Evolutionary conservation across 352 stramenopile genomes (phyloP).

Genomic region (Phytophthora sp.): DNA sequence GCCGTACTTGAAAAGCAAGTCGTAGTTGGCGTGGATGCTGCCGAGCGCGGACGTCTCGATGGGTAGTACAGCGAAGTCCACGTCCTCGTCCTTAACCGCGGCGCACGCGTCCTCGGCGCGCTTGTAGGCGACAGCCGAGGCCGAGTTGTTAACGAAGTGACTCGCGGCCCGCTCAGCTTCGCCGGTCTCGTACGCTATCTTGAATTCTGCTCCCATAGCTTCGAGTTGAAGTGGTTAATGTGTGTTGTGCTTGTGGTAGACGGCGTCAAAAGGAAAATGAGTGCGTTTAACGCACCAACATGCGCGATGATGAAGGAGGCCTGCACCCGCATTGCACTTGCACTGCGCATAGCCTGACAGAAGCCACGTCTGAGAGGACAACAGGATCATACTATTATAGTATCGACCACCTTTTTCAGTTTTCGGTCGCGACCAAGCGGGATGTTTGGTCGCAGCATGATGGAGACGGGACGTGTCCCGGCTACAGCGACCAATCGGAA

Average conservation of each 20-base stretch:
- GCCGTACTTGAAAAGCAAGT: conserved; percentile 75
- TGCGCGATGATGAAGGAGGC: neutral
- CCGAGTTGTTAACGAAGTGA: conserved; percentile 34
- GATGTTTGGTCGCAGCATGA: conserved; percentile 26
- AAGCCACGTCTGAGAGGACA: conserved; percentile 2
- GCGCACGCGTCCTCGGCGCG: conserved; percentile 50
- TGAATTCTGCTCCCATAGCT: conserved; percentile 56
- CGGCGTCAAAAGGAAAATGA: conserved; percentile 31
- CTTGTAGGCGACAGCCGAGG: conserved; percentile 44
- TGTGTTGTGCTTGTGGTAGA: conserved; percentile 11
- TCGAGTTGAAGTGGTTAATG: conserved; percentile 20
- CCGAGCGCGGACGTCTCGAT: conserved; percentile 97
- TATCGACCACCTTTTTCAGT: conserved; percentile 13
- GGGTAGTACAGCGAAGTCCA: conserved; percentile 94
- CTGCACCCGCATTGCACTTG: neutral
- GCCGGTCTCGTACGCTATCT: conserved; percentile 95
- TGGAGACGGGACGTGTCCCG: neutral
- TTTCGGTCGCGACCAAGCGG: conserved; percentile 23
- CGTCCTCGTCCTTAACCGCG: conserved; percentile 77
- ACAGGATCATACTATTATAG: neutral
- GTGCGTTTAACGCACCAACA: neutral
- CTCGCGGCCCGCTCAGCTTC: conserved; percentile 84
- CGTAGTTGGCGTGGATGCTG: conserved; percentile 97
- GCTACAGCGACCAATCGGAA: conserved; percentile 25
- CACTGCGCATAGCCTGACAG: neutral